Percentiles rank a stretch among this genome's conserved stretches.
Evolutionary conservation across 345 rosid species (phyloP).

Genomic region (Citrus reticulata): DNA sequence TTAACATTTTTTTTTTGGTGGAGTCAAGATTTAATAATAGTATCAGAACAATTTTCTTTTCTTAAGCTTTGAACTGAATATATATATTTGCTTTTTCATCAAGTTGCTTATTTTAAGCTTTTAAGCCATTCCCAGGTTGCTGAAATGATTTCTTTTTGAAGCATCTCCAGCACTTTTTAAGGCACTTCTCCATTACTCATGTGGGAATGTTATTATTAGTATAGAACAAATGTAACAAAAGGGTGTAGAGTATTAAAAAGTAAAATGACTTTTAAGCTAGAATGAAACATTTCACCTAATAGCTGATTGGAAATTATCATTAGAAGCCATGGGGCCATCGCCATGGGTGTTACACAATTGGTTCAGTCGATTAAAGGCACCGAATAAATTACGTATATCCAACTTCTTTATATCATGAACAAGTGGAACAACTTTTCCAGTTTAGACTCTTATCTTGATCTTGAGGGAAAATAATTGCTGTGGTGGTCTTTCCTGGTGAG

Average conservation of each 20-base stretch:
- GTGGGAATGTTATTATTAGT: neutral
- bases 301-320: neutral
- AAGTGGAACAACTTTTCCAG: neutral
- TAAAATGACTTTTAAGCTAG: neutral
- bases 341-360: constrained; percentile 7
- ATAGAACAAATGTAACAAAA: neutral
- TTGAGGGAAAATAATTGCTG: neutral
- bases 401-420: neutral
- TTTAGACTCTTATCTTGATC: neutral
- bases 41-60: neutral
- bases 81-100: neutral
- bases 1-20: neutral
- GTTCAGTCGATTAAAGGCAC: constrained; percentile 7
- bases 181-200: neutral
- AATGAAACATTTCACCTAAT: neutral
- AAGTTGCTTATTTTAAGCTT: neutral
- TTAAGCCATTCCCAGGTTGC: neutral
- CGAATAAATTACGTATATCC: neutral
- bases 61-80: neutral
- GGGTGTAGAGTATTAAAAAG: neutral
- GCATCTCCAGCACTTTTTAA: neutral
- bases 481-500: neutral
- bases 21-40: neutral
- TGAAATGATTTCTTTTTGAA: neutral
- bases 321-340: constrained; percentile 12